Evolutionary conservation across 805 yeast genomes (phyloP), one percentile per base, ranked within the genome.

Genomic region (Metschnikowia baotianmanensis): DNA sequence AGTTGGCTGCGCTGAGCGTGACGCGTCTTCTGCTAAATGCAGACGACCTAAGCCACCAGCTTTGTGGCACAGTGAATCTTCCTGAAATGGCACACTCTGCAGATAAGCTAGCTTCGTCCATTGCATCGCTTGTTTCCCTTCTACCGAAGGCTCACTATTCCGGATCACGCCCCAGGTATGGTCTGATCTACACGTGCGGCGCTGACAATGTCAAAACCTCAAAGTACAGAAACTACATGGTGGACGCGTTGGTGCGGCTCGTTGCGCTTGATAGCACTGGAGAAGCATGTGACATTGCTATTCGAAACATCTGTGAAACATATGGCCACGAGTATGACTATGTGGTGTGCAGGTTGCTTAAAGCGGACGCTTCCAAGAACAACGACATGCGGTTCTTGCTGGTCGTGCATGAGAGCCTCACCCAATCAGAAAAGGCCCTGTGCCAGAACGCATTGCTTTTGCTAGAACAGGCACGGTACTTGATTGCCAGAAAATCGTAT

Each of bases 401-500:
- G 31, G 43, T 61, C 20, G 59, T 78, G 62, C 67, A 71, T 43
- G 57, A 59, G 10, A 29, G 24, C 17, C 35, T 40, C 21, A 34
- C 38, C 8, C 5, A 21, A 7, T 34, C 10, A 11, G 36, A 41
- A 4, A 29, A 45, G 6, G 38, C 26, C 30, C 51, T 51, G 32
- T 60, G 86, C 2, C 76, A 83, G 31, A 77, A 78, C 51, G 82
- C 84, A 0, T 63, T 76, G 40, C 61, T 83, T 46, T 62, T 84
- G 21, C 64, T 74, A 11, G 75, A 76, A 48, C 95, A 87, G 60
- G 78, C 84, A 1, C 70, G 72, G 48, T 85, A 81, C 53, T 66
- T 87, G 40, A 61, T 82, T 5, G 55, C 73, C 6, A 83, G 82
- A 55, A 60, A 67, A 19, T 55, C 77, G n/a, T 66, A 71, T 13